phyloP scores from a whole-genome alignment of 2,329 filamentous ascomycete species.

The Trichoderma hamatum region DNA sequence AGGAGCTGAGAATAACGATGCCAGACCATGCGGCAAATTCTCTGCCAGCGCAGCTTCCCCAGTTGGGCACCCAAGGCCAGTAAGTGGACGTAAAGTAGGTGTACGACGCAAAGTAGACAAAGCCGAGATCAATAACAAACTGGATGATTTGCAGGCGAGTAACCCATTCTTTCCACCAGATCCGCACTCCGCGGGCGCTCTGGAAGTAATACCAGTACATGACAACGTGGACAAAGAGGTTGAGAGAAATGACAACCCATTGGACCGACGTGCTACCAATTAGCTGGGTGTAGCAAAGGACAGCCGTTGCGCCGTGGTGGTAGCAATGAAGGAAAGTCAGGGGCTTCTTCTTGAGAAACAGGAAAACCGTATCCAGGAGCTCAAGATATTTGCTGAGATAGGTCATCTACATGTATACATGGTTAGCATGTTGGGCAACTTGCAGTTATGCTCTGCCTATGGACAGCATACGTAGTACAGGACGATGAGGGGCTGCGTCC shows the following conservation, averaged over 20 bases:
- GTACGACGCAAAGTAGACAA: constrained; percentile 76
- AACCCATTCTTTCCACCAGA: constrained; percentile 97
- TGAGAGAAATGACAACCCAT: constrained; percentile 83
- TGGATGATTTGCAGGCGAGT: constrained; percentile 87
- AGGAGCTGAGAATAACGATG: constrained; percentile 73
- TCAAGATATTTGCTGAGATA: constrained; percentile 92
- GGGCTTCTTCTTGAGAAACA: constrained; percentile 94
- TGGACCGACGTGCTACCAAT: constrained; percentile 81
- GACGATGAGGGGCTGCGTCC: constrained; percentile 80
- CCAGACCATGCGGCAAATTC: constrained; percentile 77
- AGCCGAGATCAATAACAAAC: constrained; percentile 85
- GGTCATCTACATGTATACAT: constrained; percentile 65
- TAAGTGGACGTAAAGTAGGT: constrained; percentile 75
- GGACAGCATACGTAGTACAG: constrained; percentile 76
- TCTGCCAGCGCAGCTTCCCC: constrained; percentile 72
- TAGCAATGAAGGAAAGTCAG: constrained; percentile 92
- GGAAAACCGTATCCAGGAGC: constrained; percentile 82
- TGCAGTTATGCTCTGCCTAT: neutral
- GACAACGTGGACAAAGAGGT: constrained; percentile 82
- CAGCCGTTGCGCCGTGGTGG: constrained; percentile 85
- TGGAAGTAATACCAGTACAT: constrained; percentile 99
- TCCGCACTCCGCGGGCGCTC: constrained; percentile 80
- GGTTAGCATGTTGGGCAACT: constrained; percentile 22
- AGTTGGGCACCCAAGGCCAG: constrained; percentile 70
- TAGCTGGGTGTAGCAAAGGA: constrained; percentile 88